These are phyloP conservation scores for Podosphaera leucotricha DNA, from an alignment of 2,329 filamentous ascomycete genomes.

Conservation along the genomic window DNA sequence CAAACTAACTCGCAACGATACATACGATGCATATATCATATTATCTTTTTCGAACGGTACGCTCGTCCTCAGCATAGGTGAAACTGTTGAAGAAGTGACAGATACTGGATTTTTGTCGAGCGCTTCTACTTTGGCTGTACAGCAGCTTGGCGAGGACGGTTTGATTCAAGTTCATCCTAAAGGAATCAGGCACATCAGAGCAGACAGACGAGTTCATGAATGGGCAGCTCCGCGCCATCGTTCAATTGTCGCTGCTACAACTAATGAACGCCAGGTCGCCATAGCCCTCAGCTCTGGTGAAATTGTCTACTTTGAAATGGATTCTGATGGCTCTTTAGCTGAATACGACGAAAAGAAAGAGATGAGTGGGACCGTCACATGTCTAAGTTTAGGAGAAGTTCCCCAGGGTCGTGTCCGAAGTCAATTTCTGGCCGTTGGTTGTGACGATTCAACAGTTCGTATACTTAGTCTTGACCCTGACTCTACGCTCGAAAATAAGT, in stretches of 20 bases:
- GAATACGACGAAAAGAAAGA: conserved; percentile 91
- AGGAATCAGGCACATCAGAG: conserved; percentile 76
- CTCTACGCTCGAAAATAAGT: conserved; percentile 76
- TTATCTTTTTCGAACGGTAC: conserved; percentile 79
- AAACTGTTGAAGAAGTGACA: conserved; percentile 86
- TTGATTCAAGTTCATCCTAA: conserved; percentile 91
- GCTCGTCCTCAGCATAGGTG: conserved; percentile 79
- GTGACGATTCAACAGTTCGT: conserved; percentile 86
- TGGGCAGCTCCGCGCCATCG: conserved; percentile 87
- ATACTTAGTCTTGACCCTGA: conserved; percentile 80
- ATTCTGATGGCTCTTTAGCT: conserved; percentile 66
- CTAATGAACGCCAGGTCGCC: conserved; percentile 81
- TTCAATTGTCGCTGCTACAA: conserved; percentile 82
- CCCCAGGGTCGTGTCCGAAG: conserved; percentile 75
- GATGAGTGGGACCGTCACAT: conserved; percentile 88
- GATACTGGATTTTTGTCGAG: conserved; percentile 81
- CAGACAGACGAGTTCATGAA: conserved; percentile 56
- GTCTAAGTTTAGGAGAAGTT: conserved; percentile 78
- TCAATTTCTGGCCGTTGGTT: conserved; percentile 85
- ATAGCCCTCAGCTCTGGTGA: conserved; percentile 88
- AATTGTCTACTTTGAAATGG: conserved; percentile 96
- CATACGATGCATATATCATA: conserved; percentile 89
- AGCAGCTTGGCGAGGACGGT: conserved; percentile 81
- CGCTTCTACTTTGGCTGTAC: conserved; percentile 74
- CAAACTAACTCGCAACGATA: conserved; percentile 56